Base-by-base conservation (phyloP, 2,329 filamentous ascomycete genomes). In the Cryphonectria naterciae region DNA sequence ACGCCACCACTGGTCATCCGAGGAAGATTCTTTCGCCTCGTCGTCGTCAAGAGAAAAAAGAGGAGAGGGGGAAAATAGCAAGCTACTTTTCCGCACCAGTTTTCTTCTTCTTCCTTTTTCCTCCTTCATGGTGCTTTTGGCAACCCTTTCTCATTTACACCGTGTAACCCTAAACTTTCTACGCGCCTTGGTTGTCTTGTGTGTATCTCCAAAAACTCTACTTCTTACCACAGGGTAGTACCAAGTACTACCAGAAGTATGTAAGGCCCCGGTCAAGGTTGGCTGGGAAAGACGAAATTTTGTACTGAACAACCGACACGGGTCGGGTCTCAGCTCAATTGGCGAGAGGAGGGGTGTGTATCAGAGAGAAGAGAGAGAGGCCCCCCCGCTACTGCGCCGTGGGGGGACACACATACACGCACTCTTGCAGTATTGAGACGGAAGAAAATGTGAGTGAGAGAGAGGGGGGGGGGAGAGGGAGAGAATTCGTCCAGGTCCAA, bases 311-410 rank as follows among this genome's bases (percentile, higher is more conserved):
- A 28, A 39, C 58, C 10, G 17, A 25, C 58, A 49, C 46, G 46
- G 58, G 17, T 61, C 58, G 32, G 35, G 58, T 39, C 58, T 22
- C 58, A 37, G 58, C 58, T 35, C 58, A 61, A 39, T 61, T 61
- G 58, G 58, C 32, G 15, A 35, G 58, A 39, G 37, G 37, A 11
- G 35, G 7, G 17, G 19, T 32, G 56, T 39, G 37, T 39, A 11
- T 39, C 11, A 11, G 37, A 39, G 37, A 37, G 37, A 37, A 37
- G 10, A 37, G 37, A 37, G 11, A 11, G 37, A 39, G 35, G n/a
- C n/a, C n/a, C n/a, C 15, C 35, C 58, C 58, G 22, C 58, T 61
- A 61, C 58, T 61, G 58, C 58, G 35, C 32, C 28, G 28, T 61
- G 58, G 32, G 58, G 35, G 58, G 32, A 49, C 22, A 22, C 43